Percentiles rank a stretch among this genome's conserved stretches.
Evolutionary conservation across 306 rosid genomes (phyloP).

Genomic region (Lupinus albus): DNA sequence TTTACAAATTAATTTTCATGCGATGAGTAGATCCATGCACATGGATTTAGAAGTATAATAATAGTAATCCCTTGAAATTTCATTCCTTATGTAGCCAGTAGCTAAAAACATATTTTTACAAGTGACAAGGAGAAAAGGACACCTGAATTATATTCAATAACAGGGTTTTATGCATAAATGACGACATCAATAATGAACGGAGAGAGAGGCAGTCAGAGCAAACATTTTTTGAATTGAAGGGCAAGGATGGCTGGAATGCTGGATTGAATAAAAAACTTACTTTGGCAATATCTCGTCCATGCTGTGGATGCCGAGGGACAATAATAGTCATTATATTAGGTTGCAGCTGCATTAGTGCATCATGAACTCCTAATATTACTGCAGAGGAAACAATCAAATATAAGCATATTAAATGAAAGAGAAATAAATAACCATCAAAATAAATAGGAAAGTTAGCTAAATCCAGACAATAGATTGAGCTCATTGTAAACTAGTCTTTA

Average conservation of each 20-base stretch:
- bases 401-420: conserved; percentile 27
- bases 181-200: conserved; percentile 19
- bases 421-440: conserved; percentile 1
- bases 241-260: conserved; percentile 7
- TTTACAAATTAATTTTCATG: conserved; percentile 11
- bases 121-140: conserved; percentile 13
- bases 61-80: conserved; percentile 10
- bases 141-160: conserved; percentile 7
- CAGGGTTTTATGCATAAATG: not conserved
- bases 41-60: not conserved
- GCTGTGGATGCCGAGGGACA: conserved; percentile 78
- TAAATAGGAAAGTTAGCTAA: conserved; percentile 5
- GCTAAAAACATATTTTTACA: conserved; percentile 16
- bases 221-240: not conserved
- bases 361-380: conserved; percentile 46
- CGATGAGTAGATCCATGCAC: conserved; percentile 13
- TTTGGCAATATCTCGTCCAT: conserved; percentile 78
- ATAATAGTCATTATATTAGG: conserved; percentile 73
- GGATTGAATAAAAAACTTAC: conserved; percentile 47
- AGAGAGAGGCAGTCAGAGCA: conserved; percentile 7
- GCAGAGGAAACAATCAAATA: conserved; percentile 41
- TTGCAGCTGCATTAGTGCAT: conserved; percentile 56
- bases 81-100: not conserved
- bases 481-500: conserved; percentile 14
- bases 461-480: conserved; percentile 2